A percentile compares a stretch with the other conserved stretches of the same genome.
phyloP scores from a whole-genome alignment of 1,139 yeast species.

The Tardiomyces depauwii region DNA sequence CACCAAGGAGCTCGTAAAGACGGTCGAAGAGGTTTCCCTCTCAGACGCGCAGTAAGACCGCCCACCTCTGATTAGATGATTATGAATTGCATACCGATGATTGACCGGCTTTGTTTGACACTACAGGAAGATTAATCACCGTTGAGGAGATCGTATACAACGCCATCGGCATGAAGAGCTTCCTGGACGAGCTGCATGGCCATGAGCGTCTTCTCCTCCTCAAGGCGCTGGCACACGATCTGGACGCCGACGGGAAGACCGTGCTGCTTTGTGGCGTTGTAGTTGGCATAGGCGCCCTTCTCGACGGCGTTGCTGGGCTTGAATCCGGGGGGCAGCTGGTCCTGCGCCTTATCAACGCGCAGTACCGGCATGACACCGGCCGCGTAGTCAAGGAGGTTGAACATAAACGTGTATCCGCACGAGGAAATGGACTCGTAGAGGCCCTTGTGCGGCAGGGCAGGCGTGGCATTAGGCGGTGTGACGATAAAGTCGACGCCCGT shows the following conservation, averaged over 20 bases:
- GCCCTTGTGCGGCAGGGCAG: conserved; percentile 30
- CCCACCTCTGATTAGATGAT: too few species aligned
- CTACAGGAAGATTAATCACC: too few species aligned
- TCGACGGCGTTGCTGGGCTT: conserved; percentile 30
- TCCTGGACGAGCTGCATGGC: conserved; percentile 29
- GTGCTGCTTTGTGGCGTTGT: conserved; percentile 44
- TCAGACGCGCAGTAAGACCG: neutral
- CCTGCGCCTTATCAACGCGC: conserved; percentile 38
- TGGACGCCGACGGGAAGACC: conserved; percentile 62
- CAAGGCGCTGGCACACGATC: conserved; percentile 43
- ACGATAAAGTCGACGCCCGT: conserved; percentile 28
- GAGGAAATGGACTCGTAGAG: conserved; percentile 27
- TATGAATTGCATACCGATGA: too few species aligned
- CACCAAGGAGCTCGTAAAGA: conserved; percentile 88
- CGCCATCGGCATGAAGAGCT: conserved; percentile 23
- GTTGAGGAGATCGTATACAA: conserved; percentile 20
- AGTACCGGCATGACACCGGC: conserved; percentile 53
- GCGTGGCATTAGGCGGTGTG: conserved; percentile 30
- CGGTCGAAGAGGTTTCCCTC: conserved; percentile 88
- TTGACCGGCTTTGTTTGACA: too few species aligned
- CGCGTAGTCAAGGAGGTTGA: conserved; percentile 48
- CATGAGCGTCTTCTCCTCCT: conserved; percentile 50
- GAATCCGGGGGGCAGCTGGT: conserved; percentile 25
- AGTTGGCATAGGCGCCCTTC: conserved; percentile 30
- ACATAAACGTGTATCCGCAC: conserved; percentile 45